Evolutionary conservation across 345 rosid species (phyloP), one percentile per base, ranked within the genome.

Genomic region (Pseudoturritis turrita): DNA sequence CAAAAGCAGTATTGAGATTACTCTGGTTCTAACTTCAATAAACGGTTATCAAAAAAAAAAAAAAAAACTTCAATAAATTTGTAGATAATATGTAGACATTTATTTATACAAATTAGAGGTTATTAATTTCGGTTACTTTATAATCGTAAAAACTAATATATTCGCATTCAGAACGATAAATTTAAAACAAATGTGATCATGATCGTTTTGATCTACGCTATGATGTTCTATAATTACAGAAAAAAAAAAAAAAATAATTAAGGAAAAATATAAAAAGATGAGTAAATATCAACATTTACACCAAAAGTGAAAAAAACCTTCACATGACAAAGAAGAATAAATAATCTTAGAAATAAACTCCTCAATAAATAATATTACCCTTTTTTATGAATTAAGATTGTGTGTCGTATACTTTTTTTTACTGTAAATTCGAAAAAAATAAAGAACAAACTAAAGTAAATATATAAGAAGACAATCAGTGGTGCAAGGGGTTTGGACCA

Each of bases 401-500:
- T 10, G 3, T 53, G 47, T 33, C 52, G 19, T 70, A 41, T 52
- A 62, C 15, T 0, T 23, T 13, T 21, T 36, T 37, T 40, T 40
- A 13, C 36, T 41, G 21, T 39, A 55, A 10, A 10, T 28, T 40
- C 8, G 3, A 2, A 10, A 51, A 31, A 49, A 62, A 29, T 11
- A 29, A 39, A 56, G 41, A 49, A 12, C 25, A 43, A 51, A 21
- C 62, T 44, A 66, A 77, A 23, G 46, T 13, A 10, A 31, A 18
- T n/a, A 8, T 29, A 50, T 15, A 73, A 55, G 55, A 36, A 39
- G 45, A 39, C 33, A 45, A 76, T 89, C 81, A 89, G 74, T 89
- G 91, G 81, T 89, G 96, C 85, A 89, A 71, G 4, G 96, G 96
- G 77, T 89, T 89, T 60, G 96, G 96, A 77, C 96, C 96, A 17